Percentiles rank a stretch among this genome's conserved stretches.
phyloP scores from a whole-genome alignment of 1,284 basidiomycete genomes.

The Cutaneotrichosporon arboriforme region DNA sequence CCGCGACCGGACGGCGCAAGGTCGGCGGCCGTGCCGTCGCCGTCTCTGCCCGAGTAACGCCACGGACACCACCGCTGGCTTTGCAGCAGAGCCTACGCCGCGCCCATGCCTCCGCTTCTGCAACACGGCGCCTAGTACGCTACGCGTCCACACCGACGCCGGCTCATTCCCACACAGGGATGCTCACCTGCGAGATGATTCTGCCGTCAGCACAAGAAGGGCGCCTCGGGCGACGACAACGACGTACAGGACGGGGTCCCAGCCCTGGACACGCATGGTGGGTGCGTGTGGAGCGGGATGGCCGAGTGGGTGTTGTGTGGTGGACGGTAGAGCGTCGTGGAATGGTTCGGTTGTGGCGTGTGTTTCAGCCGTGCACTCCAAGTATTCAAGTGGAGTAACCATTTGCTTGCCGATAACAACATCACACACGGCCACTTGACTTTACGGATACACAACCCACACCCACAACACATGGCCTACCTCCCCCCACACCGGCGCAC shows the following conservation, averaged over 20 bases:
- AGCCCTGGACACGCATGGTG: slow-evolving; percentile 46
- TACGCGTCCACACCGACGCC: too few relatives aligned
- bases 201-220: slow-evolving; percentile 29
- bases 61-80: too few relatives aligned
- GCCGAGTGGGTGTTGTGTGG: not conserved
- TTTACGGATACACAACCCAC: too few relatives aligned
- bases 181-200: slow-evolving; percentile 46
- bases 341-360: not conserved
- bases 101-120: too few relatives aligned
- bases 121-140: too few relatives aligned
- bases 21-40: too few relatives aligned
- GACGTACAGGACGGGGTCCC: slow-evolving; percentile 49
- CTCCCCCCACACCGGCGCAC: slow-evolving; percentile 2
- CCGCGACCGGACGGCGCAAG: slow-evolving; percentile 58
- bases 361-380: too few relatives aligned
- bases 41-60: too few relatives aligned
- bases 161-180: not conserved
- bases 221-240: not conserved
- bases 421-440: too few relatives aligned
- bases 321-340: not conserved
- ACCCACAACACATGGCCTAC: slow-evolving; percentile 1
- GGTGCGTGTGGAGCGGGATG: not conserved
- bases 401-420: too few relatives aligned
- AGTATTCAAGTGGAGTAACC: too few relatives aligned
- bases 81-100: too few relatives aligned